Evolutionary conservation across 345 rosid genomes (phyloP), one percentile per base, ranked within the genome.

Genomic region (Kandelia obovata): DNA sequence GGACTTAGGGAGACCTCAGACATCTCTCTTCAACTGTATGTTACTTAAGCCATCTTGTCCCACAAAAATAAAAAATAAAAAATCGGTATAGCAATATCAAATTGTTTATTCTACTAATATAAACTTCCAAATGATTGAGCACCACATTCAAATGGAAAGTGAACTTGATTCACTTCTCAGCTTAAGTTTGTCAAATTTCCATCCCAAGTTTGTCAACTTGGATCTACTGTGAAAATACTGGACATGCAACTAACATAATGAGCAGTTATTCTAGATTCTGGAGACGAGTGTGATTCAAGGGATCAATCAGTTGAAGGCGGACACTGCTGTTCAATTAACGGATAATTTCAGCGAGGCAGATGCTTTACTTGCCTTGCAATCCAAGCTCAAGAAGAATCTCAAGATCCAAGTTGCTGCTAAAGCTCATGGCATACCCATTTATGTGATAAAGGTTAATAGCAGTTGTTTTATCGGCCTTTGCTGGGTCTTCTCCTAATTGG

Each of bases 331-430:
- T 58, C 81, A 63, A 68, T 71, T 92, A 69, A 87, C 88, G 6
- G 88, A 86, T 74, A 82, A 90, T 75, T 77, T 93, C 57, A 87
- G 94, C 7, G 84, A 89, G 83, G 97, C 96, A 67, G 87, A 89
- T 82, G 96, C 85, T n/a, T 58, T 93, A 58, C 86, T 92, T 72
- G 92, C 91, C 26, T 81, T 86, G 80, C 98, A 87, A 51, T 82
- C 96, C 23, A 90, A 87, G 86, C 84, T 90, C 61, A 88, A 86
- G 81, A 93, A 93, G 83, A 90, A 93, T 83, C 76, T 90, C 8
- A 79, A 79, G 68, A 85, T 90, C 71, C 90, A 90, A 72, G 86
- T 92, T 70, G 89, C 86, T 53, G 94, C 89, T 39, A 78, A 78
- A 81, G 81, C 90, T 58, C 89, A 76, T 34, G 80, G 78, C 72